phyloP scores from a whole-genome alignment of 2,329 filamentous ascomycete genomes.

The Exophiala sp. region DNA sequence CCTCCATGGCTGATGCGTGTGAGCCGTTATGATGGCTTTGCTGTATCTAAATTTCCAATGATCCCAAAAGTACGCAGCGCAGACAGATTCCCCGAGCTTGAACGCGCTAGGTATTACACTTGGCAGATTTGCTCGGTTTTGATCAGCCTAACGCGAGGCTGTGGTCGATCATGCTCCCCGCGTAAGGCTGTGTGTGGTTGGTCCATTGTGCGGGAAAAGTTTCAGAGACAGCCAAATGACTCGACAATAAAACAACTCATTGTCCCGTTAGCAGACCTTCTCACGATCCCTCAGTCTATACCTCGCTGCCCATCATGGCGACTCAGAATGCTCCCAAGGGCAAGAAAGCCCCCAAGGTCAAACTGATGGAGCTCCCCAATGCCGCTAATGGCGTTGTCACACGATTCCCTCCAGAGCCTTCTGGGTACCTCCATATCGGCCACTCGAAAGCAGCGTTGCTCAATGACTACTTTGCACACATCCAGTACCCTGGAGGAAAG shows the following conservation, averaged over 20 bases:
- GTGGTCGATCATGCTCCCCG: not conserved
- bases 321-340: slow-evolving; percentile 21
- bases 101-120: not conserved
- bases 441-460: slow-evolving; percentile 34
- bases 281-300: not conserved
- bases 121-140: slow-evolving; percentile 1
- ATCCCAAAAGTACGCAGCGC: not conserved
- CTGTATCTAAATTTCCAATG: not conserved
- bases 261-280: not conserved
- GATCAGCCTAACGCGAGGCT: not conserved
- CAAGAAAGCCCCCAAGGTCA: slow-evolving; percentile 29
- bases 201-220: slow-evolving; percentile 12
- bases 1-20: slow-evolving; percentile 13
- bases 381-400: slow-evolving; percentile 34
- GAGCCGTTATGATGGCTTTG: not conserved
- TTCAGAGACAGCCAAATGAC: slow-evolving; percentile 8
- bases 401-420: slow-evolving; percentile 37
- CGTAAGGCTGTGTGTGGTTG: not conserved
- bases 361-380: slow-evolving; percentile 32
- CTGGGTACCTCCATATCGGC: slow-evolving; percentile 37
- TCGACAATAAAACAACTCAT: slow-evolving; percentile 7
- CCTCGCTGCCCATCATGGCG: slow-evolving; percentile 13
- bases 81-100: not conserved
- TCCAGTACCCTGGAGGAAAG: slow-evolving; percentile 55
- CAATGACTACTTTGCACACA: slow-evolving; percentile 35